phyloP scores from a whole-genome alignment of 2,329 filamentous ascomycete species.

The Xylogone sp. region DNA sequence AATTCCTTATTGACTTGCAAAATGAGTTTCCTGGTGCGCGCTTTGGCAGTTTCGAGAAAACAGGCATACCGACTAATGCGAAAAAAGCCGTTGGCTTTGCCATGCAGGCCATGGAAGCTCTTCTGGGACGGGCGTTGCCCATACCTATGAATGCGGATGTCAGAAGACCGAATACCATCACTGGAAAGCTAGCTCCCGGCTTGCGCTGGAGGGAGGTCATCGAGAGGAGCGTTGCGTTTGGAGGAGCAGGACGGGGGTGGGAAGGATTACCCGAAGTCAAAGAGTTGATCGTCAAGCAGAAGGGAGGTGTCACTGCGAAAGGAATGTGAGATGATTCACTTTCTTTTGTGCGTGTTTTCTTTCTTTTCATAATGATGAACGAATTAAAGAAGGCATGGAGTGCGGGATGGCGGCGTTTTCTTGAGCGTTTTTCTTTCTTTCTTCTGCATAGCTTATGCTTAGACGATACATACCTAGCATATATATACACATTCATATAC shows the following conservation, averaged over 20 bases:
- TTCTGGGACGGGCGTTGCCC: constrained; percentile 27
- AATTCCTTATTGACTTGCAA: constrained; percentile 24
- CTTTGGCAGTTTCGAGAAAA: constrained; percentile 26
- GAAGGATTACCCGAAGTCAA: constrained; percentile 28
- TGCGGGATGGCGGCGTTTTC: no score
- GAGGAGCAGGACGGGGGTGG: constrained; percentile 26
- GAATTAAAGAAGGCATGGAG: no score
- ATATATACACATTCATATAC: no score
- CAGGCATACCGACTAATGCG: constrained; percentile 27
- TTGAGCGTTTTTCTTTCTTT: no score
- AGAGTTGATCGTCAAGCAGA: constrained; percentile 26
- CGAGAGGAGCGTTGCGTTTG: constrained; percentile 27
- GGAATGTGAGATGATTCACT: no score
- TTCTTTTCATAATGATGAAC: no score
- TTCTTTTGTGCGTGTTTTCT: no score
- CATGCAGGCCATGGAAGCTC: constrained; percentile 30
- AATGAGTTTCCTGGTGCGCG: constrained; percentile 24
- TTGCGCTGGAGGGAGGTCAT: constrained; percentile 28
- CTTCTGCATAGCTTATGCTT: no score
- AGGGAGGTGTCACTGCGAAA: constrained; percentile 4
- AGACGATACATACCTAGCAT: no score
- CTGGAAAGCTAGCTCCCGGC: constrained; percentile 27
- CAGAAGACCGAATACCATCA: constrained; percentile 28
- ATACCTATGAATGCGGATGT: constrained; percentile 28
- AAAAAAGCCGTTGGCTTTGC: constrained; percentile 31